Base-by-base conservation (phyloP, 495 filamentous ascomycete genomes). In the Hyaloscypha variabilis region DNA sequence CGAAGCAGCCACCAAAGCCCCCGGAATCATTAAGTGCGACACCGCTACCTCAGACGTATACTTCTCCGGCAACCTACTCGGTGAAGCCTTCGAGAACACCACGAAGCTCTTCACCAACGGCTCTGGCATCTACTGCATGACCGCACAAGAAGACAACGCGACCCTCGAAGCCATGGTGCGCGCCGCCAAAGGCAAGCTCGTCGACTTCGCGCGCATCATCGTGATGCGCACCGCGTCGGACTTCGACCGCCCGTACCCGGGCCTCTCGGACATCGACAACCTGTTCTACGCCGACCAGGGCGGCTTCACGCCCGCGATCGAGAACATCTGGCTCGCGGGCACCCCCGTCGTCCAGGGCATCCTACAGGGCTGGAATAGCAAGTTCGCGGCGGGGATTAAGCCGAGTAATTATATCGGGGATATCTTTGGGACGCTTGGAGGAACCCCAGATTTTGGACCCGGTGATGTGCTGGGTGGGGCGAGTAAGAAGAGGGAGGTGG, bases 121-220 rank as follows among this genome's bases (percentile, higher is more conserved):
- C 21, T 83, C 81, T 0, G 88, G 87, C 6, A 72, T 79, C 3
- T 92, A 92, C 76, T 92, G 89, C 78, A 81, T 84, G 65, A 87
- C 82, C 5, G 88, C 88, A 14, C 90, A 92, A 71, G 90, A 93
- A 72, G 90, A 93, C 71, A 92, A 89, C 69, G 90, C 88, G 5
- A 87, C 82, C 0, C 83, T 92, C 19, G 88, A 90, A 69, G 88
- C 84, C 28, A 75, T 93, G 29, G 70, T 91, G 28, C 85, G 90
- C n/a, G 80, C 79, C 3, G 80, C 86, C 0, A 67, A 78, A 5
- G 73, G 73, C 54, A 82, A 81, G 5, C 74, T 86, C 3, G 83
- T 87, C 3, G 90, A 93, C 69, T 92, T 90, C 74, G 69, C 77
- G 10, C 83, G 90, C 5, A 83, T 90, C 63, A 89, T 92, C 66